A percentile compares a stretch with the other conserved stretches of the same genome.
phyloP scores from a whole-genome alignment of 495 filamentous ascomycete genomes.

The Penicillium bovifimosum region DNA sequence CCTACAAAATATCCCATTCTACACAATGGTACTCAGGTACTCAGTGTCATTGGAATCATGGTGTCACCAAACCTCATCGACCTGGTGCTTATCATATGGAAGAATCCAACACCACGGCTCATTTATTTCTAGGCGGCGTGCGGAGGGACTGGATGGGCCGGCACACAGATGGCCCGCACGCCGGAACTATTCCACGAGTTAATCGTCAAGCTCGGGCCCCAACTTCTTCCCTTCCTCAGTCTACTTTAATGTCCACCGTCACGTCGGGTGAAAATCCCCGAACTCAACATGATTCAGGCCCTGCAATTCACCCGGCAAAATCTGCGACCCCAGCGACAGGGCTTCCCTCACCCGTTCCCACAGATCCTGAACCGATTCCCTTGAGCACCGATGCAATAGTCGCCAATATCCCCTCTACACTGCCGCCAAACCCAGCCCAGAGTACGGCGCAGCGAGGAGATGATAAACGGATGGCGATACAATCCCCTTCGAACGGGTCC shows the following conservation, averaged over 20 bases:
- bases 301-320: not conserved
- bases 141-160: constrained; percentile 62
- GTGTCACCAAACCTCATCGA: constrained; percentile 2
- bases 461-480: not conserved
- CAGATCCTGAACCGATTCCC: constrained; percentile 14
- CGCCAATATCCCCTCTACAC: constrained; percentile 49
- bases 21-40: too few relatives aligned
- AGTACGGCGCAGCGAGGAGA: not conserved
- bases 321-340: constrained; percentile 4
- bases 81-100: constrained; percentile 32
- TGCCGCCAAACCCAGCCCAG: not conserved
- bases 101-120: constrained; percentile 64
- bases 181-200: not conserved
- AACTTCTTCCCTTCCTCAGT: not conserved
- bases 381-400: constrained; percentile 9
- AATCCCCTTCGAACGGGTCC: not conserved
- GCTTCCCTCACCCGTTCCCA: constrained; percentile 15
- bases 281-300: not conserved
- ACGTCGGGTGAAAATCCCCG: constrained; percentile 16
- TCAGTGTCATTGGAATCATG: not conserved
- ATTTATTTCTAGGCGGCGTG: constrained; percentile 57
- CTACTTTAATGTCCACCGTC: constrained; percentile 22
- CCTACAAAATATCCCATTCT: too few relatives aligned
- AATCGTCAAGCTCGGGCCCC: not conserved
- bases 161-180: not conserved